A percentile compares a stretch with the other conserved stretches of the same genome.
Evolutionary conservation across 2,329 filamentous ascomycete species (phyloP).

Genomic region (Pseudonectria buxi): DNA sequence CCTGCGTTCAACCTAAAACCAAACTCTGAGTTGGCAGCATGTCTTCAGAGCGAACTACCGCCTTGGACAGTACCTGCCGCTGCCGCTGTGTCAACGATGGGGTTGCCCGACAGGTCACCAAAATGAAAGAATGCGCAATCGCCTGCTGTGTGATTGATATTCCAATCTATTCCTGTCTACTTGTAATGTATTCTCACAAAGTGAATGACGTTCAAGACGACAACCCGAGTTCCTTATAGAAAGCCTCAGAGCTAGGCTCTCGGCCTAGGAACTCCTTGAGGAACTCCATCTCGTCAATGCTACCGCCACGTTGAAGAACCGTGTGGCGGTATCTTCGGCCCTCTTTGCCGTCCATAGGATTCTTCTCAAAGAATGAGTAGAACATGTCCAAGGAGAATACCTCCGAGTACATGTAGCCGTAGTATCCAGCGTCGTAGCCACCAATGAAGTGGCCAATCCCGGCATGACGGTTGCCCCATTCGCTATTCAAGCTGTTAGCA

Average conservation of each 20-base stretch:
- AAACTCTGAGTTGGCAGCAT: no score
- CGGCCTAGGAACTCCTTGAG: slow-evolving; percentile 72
- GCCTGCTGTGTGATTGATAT: no score
- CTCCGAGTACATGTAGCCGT: slow-evolving; percentile 66
- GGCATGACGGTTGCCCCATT: slow-evolving; percentile 72
- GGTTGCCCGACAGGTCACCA: no score
- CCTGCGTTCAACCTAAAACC: no score
- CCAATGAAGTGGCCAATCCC: slow-evolving; percentile 79
- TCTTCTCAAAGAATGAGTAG: slow-evolving; percentile 66
- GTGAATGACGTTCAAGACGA: slow-evolving; percentile 11
- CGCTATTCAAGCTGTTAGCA: slow-evolving; percentile 33
- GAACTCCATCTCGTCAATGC: slow-evolving; percentile 73
- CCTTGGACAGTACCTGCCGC: no score
- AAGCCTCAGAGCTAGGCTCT: slow-evolving; percentile 69
- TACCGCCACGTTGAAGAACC: slow-evolving; percentile 70
- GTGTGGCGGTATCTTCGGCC: slow-evolving; percentile 71
- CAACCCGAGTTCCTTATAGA: slow-evolving; percentile 68
- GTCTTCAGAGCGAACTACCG: no score
- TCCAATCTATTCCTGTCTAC: background rate
- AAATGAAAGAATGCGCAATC: no score
- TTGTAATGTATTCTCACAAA: background rate
- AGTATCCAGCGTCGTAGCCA: slow-evolving; percentile 81
- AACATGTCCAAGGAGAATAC: slow-evolving; percentile 87
- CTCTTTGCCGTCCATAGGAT: slow-evolving; percentile 70
- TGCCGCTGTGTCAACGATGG: no score